These are phyloP conservation scores for Penicillium thymicola DNA, from an alignment of 2,329 filamentous ascomycete species.

Conservation along the genomic window DNA sequence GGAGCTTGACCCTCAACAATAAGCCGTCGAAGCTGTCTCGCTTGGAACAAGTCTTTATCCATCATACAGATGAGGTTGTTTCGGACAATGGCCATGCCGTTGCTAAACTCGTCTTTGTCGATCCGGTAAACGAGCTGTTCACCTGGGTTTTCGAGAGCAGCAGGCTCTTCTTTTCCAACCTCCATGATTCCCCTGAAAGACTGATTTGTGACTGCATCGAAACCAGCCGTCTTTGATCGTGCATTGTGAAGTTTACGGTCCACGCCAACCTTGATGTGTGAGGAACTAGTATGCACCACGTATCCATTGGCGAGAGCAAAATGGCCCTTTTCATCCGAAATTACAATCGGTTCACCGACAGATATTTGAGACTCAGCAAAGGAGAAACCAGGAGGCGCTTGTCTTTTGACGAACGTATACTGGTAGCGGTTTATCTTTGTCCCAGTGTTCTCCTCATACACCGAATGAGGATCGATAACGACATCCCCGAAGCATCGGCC, in stretches of 20 bases:
- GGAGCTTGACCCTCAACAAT: slow-evolving; percentile 76
- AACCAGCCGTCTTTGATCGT: slow-evolving; percentile 69
- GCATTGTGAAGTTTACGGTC: slow-evolving; percentile 87
- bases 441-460: slow-evolving; percentile 63
- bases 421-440: slow-evolving; percentile 87
- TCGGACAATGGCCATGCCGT: slow-evolving; percentile 90
- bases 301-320: slow-evolving; percentile 93
- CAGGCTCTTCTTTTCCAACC: slow-evolving; percentile 56
- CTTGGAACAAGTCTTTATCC: slow-evolving; percentile 70
- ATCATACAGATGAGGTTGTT: slow-evolving; percentile 94
- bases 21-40: slow-evolving; percentile 69
- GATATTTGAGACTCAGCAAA: slow-evolving; percentile 88
- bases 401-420: slow-evolving; percentile 78
- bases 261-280: slow-evolving; percentile 79
- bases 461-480: slow-evolving; percentile 74
- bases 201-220: slow-evolving; percentile 74
- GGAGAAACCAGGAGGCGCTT: slow-evolving; percentile 62
- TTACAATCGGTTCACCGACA: slow-evolving; percentile 87
- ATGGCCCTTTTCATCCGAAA: slow-evolving; percentile 92
- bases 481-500: slow-evolving; percentile 89
- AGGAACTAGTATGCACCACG: slow-evolving; percentile 71
- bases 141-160: slow-evolving; percentile 39
- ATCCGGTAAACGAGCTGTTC: slow-evolving; percentile 69
- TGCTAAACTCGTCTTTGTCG: slow-evolving; percentile 98
- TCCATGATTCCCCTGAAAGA: slow-evolving; percentile 91